These are phyloP conservation scores for Beauveria sp. DNA, from an alignment of 2,329 filamentous ascomycete genomes.

Conservation along the genomic window DNA sequence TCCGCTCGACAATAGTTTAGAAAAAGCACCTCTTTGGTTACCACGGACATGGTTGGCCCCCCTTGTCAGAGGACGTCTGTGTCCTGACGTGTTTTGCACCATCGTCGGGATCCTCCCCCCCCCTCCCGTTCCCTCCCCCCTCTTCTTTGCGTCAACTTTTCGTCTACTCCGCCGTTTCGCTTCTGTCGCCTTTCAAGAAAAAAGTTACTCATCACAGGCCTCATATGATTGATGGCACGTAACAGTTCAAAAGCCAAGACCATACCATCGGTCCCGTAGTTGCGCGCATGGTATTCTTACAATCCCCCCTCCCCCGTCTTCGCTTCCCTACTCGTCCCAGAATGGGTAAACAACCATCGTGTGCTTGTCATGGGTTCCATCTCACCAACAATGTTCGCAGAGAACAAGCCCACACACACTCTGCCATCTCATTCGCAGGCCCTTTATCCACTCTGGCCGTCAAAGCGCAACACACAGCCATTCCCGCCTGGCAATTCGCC, in stretches of 20 bases:
- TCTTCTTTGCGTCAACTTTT: neutral
- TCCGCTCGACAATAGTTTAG: neutral
- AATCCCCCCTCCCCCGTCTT: no score
- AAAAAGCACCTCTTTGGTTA: neutral
- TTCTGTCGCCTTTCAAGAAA: no score
- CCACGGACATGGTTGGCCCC: neutral
- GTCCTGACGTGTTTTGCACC: slow-evolving; percentile 1
- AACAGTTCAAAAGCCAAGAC: neutral
- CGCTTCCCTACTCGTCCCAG: no score
- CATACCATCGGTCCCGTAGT: no score
- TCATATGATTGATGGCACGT: neutral
- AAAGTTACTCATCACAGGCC: no score
- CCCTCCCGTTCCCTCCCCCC: neutral
- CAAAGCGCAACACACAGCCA: neutral
- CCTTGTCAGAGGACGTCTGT: neutral
- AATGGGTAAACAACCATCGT: no score
- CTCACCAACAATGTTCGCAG: neutral
- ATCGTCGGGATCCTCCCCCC: neutral
- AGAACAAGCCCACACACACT: neutral
- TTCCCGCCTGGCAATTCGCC: neutral
- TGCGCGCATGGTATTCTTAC: no score
- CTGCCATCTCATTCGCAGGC: neutral
- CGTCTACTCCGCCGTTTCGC: neutral
- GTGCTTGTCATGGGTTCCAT: neutral
- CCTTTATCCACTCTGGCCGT: neutral